Base-by-base conservation (phyloP, 2,329 filamentous ascomycete species). In the Trichoderma breve region DNA sequence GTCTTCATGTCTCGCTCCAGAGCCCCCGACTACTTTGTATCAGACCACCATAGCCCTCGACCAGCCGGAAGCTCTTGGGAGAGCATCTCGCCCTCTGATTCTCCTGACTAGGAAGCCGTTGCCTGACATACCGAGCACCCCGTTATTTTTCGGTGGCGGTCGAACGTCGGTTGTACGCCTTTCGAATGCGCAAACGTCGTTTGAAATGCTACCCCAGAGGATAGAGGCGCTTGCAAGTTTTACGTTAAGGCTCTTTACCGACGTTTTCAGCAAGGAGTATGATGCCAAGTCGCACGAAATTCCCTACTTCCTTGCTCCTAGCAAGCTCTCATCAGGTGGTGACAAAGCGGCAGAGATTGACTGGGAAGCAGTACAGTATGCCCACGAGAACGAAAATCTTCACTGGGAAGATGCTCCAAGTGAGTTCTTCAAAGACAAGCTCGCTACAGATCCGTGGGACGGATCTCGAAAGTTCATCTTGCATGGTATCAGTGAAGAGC, bases 241-340 rank as follows among this genome's bases (percentile, higher is more conserved):
- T 78, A 97, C 93, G 0, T 82, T 97, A 53, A 86, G 87, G 5
- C 81, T 97, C 0, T 98, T 97, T 80, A 83, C 88, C 18, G 94
- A 98, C 75, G 84, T 98, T 0, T 98, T 97, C 83, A 95, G 94
- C 80, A 99, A 99, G 80, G 85, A 86, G 3, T 99, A 93, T 76
- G 89, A 92, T 63, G 84, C 88, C 0, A 85, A 89, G 18, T 76
- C 84, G 0, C 81, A 85, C 1, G 89, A 91, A 32, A 87, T 97
- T 79, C 91, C 94, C 0, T 99, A 98, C 80, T 97, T 94, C 84
- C 78, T 98, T 15, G 92, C 90, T 0, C 95, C 96, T 0, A 77
- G 81, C 9, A 63, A 21, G 0, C 53, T 76, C 11, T 55, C 47
- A 58, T 39, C 47, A 1, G 32, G 34, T 0, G 24, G 70, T 3